Evolutionary conservation across 805 yeast species (phyloP).

Genomic region (Ogataea polymorpha): DNA sequence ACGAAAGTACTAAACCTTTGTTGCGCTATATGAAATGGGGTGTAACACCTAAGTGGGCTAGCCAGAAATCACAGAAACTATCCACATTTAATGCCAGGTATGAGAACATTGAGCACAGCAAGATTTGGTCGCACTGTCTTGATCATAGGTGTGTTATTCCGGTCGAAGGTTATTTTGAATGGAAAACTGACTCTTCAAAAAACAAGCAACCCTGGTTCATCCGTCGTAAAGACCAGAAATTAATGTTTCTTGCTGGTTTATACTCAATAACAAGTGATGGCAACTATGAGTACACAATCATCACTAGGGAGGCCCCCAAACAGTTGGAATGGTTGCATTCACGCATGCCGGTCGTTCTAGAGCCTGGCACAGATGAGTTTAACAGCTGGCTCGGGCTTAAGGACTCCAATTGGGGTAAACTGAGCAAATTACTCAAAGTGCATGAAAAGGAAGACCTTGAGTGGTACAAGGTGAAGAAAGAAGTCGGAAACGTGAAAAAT

Average conservation of each 20-base stretch:
- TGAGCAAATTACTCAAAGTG: constrained; percentile 40
- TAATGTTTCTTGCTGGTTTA: constrained; percentile 68
- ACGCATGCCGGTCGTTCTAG: constrained; percentile 73
- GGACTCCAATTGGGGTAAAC: constrained; percentile 33
- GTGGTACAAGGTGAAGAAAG: constrained; percentile 53
- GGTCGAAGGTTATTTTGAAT: constrained; percentile 82
- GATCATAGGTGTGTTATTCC: constrained; percentile 70
- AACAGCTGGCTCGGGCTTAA: constrained; percentile 57
- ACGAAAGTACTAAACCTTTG: constrained; percentile 10
- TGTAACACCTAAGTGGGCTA: constrained; percentile 66
- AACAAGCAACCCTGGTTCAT: constrained; percentile 66
- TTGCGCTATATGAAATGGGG: constrained; percentile 76
- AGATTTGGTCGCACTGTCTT: constrained; percentile 55
- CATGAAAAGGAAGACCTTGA: constrained; percentile 39
- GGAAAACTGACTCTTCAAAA: constrained; percentile 43
- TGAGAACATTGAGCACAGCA: constrained; percentile 53
- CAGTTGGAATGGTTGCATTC: constrained; percentile 66
- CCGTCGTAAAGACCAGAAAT: constrained; percentile 44
- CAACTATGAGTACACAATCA: constrained; percentile 57
- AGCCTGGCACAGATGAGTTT: constrained; percentile 58
- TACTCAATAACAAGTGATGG: constrained; percentile 31
- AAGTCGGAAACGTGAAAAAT: constrained; percentile 59
- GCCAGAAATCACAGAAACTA: constrained; percentile 32
- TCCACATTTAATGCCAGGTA: constrained; percentile 71
- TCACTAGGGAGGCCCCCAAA: constrained; percentile 69